Base-by-base conservation (phyloP, 768 basidiomycete species). In the Pulveroboletus ravenelii region DNA sequence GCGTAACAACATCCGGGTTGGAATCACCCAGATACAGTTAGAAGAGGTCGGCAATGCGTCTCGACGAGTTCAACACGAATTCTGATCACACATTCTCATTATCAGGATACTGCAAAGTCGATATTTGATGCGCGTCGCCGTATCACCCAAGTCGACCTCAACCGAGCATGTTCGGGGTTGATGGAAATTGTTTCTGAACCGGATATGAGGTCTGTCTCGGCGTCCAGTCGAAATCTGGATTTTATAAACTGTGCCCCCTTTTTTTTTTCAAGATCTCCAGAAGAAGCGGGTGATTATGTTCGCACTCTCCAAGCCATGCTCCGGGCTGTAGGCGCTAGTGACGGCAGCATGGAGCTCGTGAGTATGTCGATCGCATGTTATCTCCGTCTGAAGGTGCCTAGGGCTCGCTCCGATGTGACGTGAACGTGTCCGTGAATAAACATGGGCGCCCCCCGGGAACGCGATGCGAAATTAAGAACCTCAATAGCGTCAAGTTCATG, bases 151-250 rank as follows among this genome's bases (percentile, higher is more conserved):
- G 82, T 98, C 45, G 94, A 98, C 69, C 78, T 97, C 48, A 97
- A 95, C 66, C 75, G 96, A 64, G 89, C 93, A 0, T 94, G 95
- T 9, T 79, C 81, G 1, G 90, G 86, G 0, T 76, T 99, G 44
- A 86, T 98, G 82, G 95, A 98, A 68, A 95, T 98, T 54, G 93
- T 99, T 13, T 93, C 94, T 1, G 84, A 89, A 52, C 92, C 96
- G 2, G 93, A 98, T 65, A 80, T 98, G 68, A 73, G 85, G 87
- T 77, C 38, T 42, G 54, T 51, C 25, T 23, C 14, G 7, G 6
- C 13, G 25, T 38, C 17, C 12, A 0, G 6, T n/a, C 27, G 15
- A n/a, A 9, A 15, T 13, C 3, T 2, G 14, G 15, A 10, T 43
- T 17, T 32, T 29, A 29, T 37, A n/a, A 6, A 25, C 10, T 2